Percentiles rank a stretch among this genome's conserved stretches.
Conservation (phyloP, 1,139 yeast genomes). For the Arxiozyma telluris region DNA sequence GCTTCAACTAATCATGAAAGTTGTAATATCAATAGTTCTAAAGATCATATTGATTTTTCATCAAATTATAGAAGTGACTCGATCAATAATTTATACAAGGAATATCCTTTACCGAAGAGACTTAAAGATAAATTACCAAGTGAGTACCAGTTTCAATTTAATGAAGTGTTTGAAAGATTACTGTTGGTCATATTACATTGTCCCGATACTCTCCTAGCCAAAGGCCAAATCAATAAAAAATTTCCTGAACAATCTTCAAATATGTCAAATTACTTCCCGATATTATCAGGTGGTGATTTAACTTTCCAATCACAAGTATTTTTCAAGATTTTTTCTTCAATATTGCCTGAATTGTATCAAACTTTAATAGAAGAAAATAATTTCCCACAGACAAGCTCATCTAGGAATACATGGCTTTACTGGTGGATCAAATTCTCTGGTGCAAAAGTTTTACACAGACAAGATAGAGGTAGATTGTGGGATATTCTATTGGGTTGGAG, state of each 20-base stretch:
- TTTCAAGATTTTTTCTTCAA: constrained; percentile 51
- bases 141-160: constrained; percentile 33
- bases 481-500: constrained; percentile 80
- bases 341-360: constrained; percentile 68
- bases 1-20: constrained; percentile 1
- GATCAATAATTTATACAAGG: constrained; percentile 16
- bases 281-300: constrained; percentile 54
- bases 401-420: constrained; percentile 81
- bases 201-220: constrained; percentile 37
- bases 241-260: constrained; percentile 9
- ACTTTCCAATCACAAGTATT: constrained; percentile 38
- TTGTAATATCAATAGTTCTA: constrained; percentile 2
- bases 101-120: constrained; percentile 24
- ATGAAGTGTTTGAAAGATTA: constrained; percentile 67
- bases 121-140: constrained; percentile 17
- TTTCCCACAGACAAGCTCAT: constrained; percentile 38
- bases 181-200: constrained; percentile 69
- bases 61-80: background rate
- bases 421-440: constrained; percentile 97
- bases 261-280: constrained; percentile 34
- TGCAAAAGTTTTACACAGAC: constrained; percentile 74
- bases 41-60: background rate
- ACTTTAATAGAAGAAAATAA: constrained; percentile 77
- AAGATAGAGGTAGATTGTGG: constrained; percentile 84
- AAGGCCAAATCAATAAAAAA: constrained; percentile 14